Base-by-base conservation (phyloP, 352 stramenopile species). In the Discostella stelligera region DNA sequence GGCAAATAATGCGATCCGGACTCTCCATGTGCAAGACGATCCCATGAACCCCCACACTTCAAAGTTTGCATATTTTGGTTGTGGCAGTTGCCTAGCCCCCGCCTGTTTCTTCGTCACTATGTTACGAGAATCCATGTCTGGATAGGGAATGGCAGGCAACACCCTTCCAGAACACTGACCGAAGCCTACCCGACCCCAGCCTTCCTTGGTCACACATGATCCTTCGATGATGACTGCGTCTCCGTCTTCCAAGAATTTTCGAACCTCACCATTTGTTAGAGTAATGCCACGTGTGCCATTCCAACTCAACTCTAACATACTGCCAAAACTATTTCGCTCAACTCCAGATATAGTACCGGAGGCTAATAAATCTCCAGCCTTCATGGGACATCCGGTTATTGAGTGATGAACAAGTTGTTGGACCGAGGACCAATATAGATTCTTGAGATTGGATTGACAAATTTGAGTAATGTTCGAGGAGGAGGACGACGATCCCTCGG, bases 361-460 rank as follows among this genome's bases (percentile, higher is more conserved):
- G 46, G 90, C 96, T 18, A 98, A 81, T 58, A 98, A 82, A 79
- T 99, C 96, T 20, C 96, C 96, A 21, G 95, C 88, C 64, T 94
- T 91, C 94, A 99, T 98, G 70, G 97, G 95, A 89, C 95, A 98
- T n/a, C 96, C 96, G 37, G 95, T 98, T 25, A 98, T 92, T 16
- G 95, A 97, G 90, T 99, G 96, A 86, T 99, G 96, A 54, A 97
- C 95, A 64, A 98, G 86, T 87, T 98, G 96, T 82, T 97, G 96
- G 71, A 96, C 96, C 14, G 83, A 79, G 78, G 96, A 98, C 96
- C 96, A 99, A 87, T 98, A 98, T 87, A 98, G 93, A 89, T 98
- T 94, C 62, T 86, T 90, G 69, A 98, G 96, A 92, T 98, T 98
- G 81, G 94, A 98, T 52, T 87, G 91, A 53, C 91, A 97, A 82